Percentiles rank a stretch among this genome's conserved stretches.
Conservation (phyloP, 78 protist genomes). For the Guillardia theta region DNA sequence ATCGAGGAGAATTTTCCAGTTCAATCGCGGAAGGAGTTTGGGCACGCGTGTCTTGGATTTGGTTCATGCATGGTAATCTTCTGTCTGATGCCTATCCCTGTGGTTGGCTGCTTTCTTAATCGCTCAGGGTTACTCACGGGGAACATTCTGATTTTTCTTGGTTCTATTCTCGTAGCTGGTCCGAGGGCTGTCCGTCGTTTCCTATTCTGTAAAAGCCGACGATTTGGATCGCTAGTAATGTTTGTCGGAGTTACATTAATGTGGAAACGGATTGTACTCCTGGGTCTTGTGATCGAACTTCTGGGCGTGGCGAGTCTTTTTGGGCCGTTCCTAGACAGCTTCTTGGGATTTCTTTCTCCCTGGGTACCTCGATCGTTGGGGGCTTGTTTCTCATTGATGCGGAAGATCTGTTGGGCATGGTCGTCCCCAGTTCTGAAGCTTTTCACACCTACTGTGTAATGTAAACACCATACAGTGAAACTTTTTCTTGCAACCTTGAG, state of each 20-base stretch:
- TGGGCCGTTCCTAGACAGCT: background rate
- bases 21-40: background rate
- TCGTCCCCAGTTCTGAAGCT: too few relatives aligned
- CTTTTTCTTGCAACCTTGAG: too few relatives aligned
- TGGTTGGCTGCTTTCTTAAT: background rate
- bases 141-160: background rate
- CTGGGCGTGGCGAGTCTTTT: background rate
- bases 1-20: background rate
- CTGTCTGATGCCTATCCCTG: background rate
- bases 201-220: background rate
- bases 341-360: background rate
- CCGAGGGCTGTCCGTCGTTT: background rate
- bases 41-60: background rate
- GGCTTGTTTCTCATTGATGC: too few relatives aligned
- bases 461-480: too few relatives aligned
- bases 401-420: too few relatives aligned
- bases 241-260: background rate
- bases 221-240: background rate
- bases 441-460: too few relatives aligned
- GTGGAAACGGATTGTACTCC: background rate
- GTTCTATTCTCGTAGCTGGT: background rate
- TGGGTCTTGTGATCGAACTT: background rate
- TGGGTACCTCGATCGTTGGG: background rate
- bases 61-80: background rate
- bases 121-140: background rate